A percentile compares a stretch with the other conserved stretches of the same genome.
Conservation (phyloP, 2,329 filamentous ascomycete species). For the Ascomycota sp. region DNA sequence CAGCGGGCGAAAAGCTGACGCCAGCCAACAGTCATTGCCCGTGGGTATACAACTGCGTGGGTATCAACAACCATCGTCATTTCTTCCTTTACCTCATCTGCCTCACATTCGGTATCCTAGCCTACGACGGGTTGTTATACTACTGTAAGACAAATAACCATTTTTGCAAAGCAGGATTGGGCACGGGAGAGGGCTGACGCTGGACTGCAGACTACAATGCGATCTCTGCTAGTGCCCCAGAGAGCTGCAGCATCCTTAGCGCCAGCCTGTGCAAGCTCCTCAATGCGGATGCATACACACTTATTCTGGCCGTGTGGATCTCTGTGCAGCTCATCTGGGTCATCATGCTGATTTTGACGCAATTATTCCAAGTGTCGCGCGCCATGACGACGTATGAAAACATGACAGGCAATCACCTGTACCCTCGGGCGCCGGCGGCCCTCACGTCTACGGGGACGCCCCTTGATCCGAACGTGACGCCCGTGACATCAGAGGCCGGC, state of each 20-base stretch:
- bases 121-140: conserved; percentile 52
- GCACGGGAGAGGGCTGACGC: no score
- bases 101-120: conserved; percentile 53
- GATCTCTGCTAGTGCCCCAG: conserved; percentile 29
- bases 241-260: conserved; percentile 56
- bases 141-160: conserved; percentile 32
- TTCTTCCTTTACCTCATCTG: conserved; percentile 79
- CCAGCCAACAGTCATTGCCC: conserved; percentile 58
- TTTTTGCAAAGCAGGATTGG: neutral
- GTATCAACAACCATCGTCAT: conserved; percentile 86
- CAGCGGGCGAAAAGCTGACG: conserved; percentile 1
- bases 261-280: conserved; percentile 53
- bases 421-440: conserved; percentile 42
- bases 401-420: conserved; percentile 60
- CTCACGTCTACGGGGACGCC: conserved; percentile 62
- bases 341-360: conserved; percentile 87
- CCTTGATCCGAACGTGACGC: conserved; percentile 44
- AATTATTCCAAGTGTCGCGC: conserved; percentile 76
- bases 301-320: conserved; percentile 62
- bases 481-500: conserved; percentile 21
- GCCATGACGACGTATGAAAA: conserved; percentile 95
- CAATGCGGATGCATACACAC: conserved; percentile 66
- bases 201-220: conserved; percentile 35
- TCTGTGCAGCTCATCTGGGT: conserved; percentile 83
- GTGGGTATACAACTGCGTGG: conserved; percentile 94